phyloP scores from a whole-genome alignment of 2,329 filamentous ascomycete species.

The Tolypocladium amazonense region DNA sequence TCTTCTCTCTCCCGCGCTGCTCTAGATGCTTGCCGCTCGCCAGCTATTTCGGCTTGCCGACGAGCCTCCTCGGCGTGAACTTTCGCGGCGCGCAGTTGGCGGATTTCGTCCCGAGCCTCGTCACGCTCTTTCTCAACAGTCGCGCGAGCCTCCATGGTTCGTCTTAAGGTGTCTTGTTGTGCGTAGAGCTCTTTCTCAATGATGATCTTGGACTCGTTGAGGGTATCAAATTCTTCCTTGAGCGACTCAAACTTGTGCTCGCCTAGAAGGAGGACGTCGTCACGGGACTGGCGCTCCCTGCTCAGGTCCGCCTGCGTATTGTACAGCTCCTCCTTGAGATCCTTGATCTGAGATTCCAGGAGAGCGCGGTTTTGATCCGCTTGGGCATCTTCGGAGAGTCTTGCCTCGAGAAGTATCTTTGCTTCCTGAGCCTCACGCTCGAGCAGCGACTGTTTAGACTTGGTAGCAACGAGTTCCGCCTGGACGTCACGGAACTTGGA shows the following conservation, averaged over 20 bases:
- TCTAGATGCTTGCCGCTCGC: constrained; percentile 68
- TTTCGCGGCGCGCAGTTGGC: constrained; percentile 72
- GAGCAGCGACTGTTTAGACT: constrained; percentile 71
- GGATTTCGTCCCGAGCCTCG: constrained; percentile 77
- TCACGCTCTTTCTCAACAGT: constrained; percentile 81
- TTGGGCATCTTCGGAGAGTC: constrained; percentile 82
- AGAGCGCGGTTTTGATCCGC: constrained; percentile 71
- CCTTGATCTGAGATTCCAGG: constrained; percentile 76
- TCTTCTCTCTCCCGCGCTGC: constrained; percentile 72
- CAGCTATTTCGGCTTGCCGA: constrained; percentile 67
- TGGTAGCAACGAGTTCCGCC: constrained; percentile 79
- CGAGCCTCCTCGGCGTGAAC: constrained; percentile 78
- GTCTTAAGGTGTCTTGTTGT: constrained; percentile 82
- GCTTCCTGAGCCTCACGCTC: constrained; percentile 85
- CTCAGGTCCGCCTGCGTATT: constrained; percentile 81
- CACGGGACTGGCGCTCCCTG: constrained; percentile 82
- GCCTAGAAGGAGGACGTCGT: constrained; percentile 82
- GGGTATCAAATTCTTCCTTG: constrained; percentile 71
- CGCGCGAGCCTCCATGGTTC: constrained; percentile 71
- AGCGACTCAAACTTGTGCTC: constrained; percentile 80
- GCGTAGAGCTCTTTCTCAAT: constrained; percentile 97
- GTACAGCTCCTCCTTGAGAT: constrained; percentile 78
- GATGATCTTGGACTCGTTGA: constrained; percentile 92
- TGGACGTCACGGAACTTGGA: constrained; percentile 72
- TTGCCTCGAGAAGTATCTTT: constrained; percentile 74